Base-by-base conservation (phyloP, 805 yeast species). In the Yamadazyma tumulicola region DNA sequence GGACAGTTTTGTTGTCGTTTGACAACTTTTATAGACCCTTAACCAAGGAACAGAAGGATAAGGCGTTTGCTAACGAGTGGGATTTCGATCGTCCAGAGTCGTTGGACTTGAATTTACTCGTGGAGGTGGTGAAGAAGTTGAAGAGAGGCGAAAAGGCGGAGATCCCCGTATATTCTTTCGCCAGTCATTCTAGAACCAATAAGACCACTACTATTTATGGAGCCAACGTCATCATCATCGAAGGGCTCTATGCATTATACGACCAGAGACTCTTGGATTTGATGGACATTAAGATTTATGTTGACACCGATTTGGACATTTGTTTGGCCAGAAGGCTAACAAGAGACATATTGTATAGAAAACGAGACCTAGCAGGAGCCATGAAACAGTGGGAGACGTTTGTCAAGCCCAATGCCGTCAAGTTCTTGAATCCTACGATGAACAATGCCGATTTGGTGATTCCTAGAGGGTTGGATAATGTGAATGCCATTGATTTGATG, bases 81-180 rank as follows among this genome's bases (percentile, higher is more conserved):
- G 97, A 93, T 56, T 85, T 93, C 50, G 98, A 93, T 59, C 69
- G 74, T 12, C 97, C 97, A 0, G 72, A 71, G n/a, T 81, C 96
- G 0, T 59, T 88, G 19, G 97, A 93, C 54, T 58, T 86, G 47
- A 95, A 88, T 44, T 53, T 80, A 26, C 67, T 88, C 19, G 75
- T 73, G 33, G 71, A 75, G 31, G 78, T 83, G 35, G 75, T 93
- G 25, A 58, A 61, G 35, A 69, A 77, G 12, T 62, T 93, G 54
- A 85, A 85, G 52, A 73, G 70, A 15, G 97, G 97, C 5, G 55
- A 54, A 37, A 64, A 63, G 41, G 62, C 67, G 0, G 56, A 52
- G 25, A 62, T 67, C 16, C 73, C 72, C 1, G 63, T 64, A 8
- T 67, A 67, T 41, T 93, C 48, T 80, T 96, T 16, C 72, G 77